Conservation (phyloP, 345 rosid species). For the Noccaea caerulescens region DNA sequence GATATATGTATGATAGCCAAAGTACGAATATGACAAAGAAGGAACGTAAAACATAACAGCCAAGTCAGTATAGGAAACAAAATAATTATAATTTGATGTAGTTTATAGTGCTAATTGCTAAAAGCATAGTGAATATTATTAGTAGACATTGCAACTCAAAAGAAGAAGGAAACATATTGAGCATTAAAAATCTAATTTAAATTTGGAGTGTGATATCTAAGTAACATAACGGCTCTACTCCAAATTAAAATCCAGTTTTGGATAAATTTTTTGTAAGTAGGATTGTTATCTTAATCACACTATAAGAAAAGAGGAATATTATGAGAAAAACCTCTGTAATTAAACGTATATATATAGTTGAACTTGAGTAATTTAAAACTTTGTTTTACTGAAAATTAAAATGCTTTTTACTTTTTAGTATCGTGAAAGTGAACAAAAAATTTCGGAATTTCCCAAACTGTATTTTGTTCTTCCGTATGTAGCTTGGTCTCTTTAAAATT, state of each 20-base stretch:
- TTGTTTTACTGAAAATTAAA: no score
- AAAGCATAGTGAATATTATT: neutral
- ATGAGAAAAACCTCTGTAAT: no score
- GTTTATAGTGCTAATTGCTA: neutral
- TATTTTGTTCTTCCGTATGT: no score
- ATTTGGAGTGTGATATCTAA: neutral
- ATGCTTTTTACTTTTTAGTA: no score
- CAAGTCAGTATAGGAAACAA: conserved; percentile 2
- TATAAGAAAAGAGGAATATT: neutral
- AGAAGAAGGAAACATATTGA: neutral
- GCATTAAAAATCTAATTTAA: neutral
- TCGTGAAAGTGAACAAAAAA: no score
- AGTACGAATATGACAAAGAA: neutral
- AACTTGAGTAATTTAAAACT: no score
- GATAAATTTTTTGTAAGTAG: neutral
- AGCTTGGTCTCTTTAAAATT: neutral
- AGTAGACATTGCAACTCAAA: conserved; percentile 9
- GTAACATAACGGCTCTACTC: neutral
- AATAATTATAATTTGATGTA: conserved; percentile 13
- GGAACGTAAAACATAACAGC: conserved; percentile 11
- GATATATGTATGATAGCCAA: neutral
- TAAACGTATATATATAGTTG: no score
- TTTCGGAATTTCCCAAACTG: no score
- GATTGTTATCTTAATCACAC: neutral
- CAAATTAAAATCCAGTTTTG: neutral